Conservation (phyloP, 805 yeast genomes). For the Candida nonsorbophila region DNA sequence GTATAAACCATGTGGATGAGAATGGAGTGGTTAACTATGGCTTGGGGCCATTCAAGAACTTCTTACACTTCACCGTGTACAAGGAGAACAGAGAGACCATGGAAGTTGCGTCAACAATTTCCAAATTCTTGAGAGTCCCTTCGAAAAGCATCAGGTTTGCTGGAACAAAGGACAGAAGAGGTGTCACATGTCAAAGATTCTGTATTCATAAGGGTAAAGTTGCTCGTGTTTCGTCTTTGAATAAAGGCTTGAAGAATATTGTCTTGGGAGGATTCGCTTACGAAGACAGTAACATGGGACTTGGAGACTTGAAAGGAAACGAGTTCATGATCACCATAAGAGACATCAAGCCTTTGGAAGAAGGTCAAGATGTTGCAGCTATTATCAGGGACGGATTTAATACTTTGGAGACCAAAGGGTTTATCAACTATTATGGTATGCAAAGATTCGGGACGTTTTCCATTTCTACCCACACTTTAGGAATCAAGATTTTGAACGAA, state of each 20-base stretch:
- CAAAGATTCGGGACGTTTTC: conserved; percentile 97
- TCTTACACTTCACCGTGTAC: conserved; percentile 72
- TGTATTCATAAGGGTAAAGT: conserved; percentile 65
- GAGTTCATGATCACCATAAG: conserved; percentile 83
- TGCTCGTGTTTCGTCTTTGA: conserved; percentile 71
- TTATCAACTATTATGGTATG: conserved; percentile 95
- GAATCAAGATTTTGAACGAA: conserved; percentile 61
- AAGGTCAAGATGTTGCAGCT: conserved; percentile 29
- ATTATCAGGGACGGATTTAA: conserved; percentile 48
- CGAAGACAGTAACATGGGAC: conserved; percentile 51
- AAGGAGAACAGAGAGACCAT: conserved; percentile 96
- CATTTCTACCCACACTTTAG: conserved; percentile 83
- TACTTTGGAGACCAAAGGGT: conserved; percentile 64
- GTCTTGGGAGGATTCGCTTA: conserved; percentile 76
- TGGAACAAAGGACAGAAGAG: conserved; percentile 96
- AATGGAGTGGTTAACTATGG: conserved; percentile 62
- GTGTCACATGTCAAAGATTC: conserved; percentile 83
- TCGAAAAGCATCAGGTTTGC: conserved; percentile 70
- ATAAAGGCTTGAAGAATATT: conserved; percentile 71
- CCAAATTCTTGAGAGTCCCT: conserved; percentile 73
- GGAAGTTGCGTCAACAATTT: conserved; percentile 79
- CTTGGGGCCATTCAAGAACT: conserved; percentile 65
- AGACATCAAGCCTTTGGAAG: conserved; percentile 47
- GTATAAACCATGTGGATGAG: conserved; percentile 36
- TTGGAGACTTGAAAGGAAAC: conserved; percentile 87